Percentiles rank a stretch among this genome's conserved stretches.
These are phyloP conservation scores for Rostrohypoxylon terebratum DNA, from an alignment of 495 filamentous ascomycete genomes.

Conservation along the genomic window DNA sequence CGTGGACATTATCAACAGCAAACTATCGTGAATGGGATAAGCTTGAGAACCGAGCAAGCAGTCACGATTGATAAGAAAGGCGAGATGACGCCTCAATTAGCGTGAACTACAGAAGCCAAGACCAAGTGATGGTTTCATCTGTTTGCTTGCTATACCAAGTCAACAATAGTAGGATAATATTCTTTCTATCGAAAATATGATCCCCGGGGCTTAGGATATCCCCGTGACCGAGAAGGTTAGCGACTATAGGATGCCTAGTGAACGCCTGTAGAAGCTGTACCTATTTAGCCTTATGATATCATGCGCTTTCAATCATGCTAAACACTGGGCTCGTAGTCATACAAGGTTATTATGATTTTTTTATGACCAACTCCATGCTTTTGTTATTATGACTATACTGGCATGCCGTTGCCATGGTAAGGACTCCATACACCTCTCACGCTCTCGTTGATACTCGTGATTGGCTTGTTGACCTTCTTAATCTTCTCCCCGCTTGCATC, in stretches of 20 bases:
- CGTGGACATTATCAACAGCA: conserved; percentile 71
- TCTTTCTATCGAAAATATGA: neutral
- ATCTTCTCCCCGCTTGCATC: conserved; percentile 89
- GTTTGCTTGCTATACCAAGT: conserved; percentile 15
- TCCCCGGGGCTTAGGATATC: neutral
- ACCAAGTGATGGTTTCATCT: conserved; percentile 3
- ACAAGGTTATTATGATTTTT: conserved; percentile 9
- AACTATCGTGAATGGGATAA: conserved; percentile 52
- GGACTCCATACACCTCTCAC: conserved; percentile 96
- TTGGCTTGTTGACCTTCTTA: conserved; percentile 80
- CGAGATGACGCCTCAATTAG: neutral
- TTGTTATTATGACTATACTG: conserved; percentile 51
- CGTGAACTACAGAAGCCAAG: conserved; percentile 16
- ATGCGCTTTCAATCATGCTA: conserved; percentile 18
- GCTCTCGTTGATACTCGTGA: conserved; percentile 88
- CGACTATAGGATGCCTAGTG: conserved; percentile 12
- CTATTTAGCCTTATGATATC: conserved; percentile 13
- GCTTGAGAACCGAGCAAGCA: neutral
- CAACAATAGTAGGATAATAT: neutral
- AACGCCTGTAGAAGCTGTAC: conserved; percentile 23
- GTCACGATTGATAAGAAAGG: conserved; percentile 5
- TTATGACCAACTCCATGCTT: neutral
- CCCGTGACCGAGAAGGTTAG: neutral
- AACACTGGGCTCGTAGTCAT: conserved; percentile 28
- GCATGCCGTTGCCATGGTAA: conserved; percentile 76